phyloP scores from a whole-genome alignment of 768 basidiomycete genomes.

The Astraeus odoratus region DNA sequence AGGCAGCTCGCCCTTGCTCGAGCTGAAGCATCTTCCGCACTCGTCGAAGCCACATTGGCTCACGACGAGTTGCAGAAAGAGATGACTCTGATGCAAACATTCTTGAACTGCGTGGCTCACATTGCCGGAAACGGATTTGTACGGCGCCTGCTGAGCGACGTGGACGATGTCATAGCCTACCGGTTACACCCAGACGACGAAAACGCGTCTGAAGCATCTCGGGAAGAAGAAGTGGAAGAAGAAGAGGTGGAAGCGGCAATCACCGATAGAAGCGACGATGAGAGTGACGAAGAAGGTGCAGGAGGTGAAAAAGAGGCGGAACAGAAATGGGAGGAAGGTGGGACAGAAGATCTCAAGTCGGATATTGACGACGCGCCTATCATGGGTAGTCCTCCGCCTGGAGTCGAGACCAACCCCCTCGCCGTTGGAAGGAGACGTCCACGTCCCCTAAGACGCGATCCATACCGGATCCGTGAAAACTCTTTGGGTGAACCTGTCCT shows the following conservation, averaged over 20 bases:
- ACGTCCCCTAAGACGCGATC: slow-evolving; percentile 4
- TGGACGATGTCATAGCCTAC: slow-evolving; percentile 7
- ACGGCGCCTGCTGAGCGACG: slow-evolving; percentile 11
- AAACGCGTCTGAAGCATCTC: background rate
- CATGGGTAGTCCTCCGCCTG: background rate
- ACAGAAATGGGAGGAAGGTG: background rate
- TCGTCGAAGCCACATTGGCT: slow-evolving; percentile 22
- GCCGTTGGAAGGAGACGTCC: background rate
- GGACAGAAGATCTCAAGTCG: background rate
- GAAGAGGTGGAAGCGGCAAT: background rate
- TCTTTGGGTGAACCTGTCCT: background rate
- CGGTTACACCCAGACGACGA: background rate
- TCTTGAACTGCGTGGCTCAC: slow-evolving; percentile 15
- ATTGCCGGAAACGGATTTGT: slow-evolving; percentile 25
- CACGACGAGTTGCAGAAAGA: slow-evolving; percentile 21
- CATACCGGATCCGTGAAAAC: slow-evolving; percentile 2
- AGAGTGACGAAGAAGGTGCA: background rate
- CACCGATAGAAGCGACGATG: slow-evolving; percentile 2
- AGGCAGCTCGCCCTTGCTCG: slow-evolving; percentile 10
- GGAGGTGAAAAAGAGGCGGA: background rate
- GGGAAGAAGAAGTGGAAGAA: background rate
- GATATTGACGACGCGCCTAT: background rate
- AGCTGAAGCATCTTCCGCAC: slow-evolving; percentile 15
- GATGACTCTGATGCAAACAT: slow-evolving; percentile 16
- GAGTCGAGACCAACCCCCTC: background rate